These are phyloP conservation scores for Emmonsiellopsis sp. DNA, from an alignment of 2,329 filamentous ascomycete species.

Conservation along the genomic window DNA sequence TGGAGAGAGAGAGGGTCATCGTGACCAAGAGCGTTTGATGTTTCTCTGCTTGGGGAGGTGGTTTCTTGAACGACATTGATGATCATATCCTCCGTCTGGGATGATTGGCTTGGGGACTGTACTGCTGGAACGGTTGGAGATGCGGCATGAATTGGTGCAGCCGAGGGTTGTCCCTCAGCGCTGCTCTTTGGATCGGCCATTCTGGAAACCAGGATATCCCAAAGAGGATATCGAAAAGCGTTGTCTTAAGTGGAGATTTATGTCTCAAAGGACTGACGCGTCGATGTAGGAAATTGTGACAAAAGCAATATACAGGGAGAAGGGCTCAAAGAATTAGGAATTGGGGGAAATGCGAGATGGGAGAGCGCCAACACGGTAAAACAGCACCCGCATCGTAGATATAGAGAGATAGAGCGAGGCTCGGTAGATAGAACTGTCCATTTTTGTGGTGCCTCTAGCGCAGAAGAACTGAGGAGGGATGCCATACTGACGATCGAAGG, in stretches of 20 bases:
- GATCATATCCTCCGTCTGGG: not conserved
- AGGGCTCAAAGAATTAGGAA: too few species aligned
- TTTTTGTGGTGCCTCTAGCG: not conserved
- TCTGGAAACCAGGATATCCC: not conserved
- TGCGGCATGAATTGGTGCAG: not conserved
- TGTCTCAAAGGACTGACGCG: not conserved
- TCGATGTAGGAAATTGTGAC: not conserved
- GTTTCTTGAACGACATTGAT: not conserved
- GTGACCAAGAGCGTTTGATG: not conserved
- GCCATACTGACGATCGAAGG: not conserved
- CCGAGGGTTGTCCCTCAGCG: not conserved
- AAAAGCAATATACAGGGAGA: too few species aligned
- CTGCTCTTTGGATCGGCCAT: not conserved
- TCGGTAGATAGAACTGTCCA: too few species aligned
- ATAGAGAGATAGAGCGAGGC: not conserved
- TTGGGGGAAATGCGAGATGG: too few species aligned
- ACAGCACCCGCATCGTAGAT: not conserved
- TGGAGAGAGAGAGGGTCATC: constrained; percentile 13
- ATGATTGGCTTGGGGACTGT: not conserved
- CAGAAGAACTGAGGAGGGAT: not conserved
- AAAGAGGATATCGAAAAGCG: not conserved
- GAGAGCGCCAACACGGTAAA: not conserved
- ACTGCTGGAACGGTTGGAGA: not conserved
- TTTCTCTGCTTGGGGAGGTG: not conserved
- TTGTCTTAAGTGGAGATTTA: not conserved